Evolutionary conservation across 345 rosid genomes (phyloP), one percentile per base, ranked within the genome.

Genomic region (Eucalyptus urophylla): DNA sequence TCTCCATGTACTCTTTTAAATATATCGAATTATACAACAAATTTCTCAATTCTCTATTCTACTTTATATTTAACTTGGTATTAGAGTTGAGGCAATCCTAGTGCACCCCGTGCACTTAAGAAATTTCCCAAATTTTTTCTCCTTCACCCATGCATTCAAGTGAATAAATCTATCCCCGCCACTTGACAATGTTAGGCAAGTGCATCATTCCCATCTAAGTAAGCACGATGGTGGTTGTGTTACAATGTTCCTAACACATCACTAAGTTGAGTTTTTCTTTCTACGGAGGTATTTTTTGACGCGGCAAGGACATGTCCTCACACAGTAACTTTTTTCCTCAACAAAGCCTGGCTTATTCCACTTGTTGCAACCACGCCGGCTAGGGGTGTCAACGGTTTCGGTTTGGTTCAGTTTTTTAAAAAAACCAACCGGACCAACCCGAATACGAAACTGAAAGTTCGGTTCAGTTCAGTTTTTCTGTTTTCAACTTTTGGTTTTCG

Each of bases 271-370:
- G 6, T 25, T 25, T 56, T 56, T 56, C 29, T 25, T 56, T 56
- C 62, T 56, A 4, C 14, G 1, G 62, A 0, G 1, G 29, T 24
- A 24, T 56, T 24, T 22, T 56, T 56, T 2, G 0, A 24, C 3
- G 0, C 0, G 0, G 29, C 14, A 25, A 10, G 12, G 29, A 56
- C 62, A 22, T 5, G 13, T 56, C 13, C 13, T 56, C 62, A 56
- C 62, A 56, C 1, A 1, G 2, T 56, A 56, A 56, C 6, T 56
- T 56, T 56, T 24, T 56, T 25, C 62, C 62, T 56, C 29, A 24
- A 11, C 29, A 56, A 56, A 56, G 29, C 62, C 6, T 0, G 1
- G 13, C 13, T 56, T 24, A 56, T 10, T 56, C 3, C 0, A 0
- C 29, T 56, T 25, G 62, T 1, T 56, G 1, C 6, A 56, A 0